Evolutionary conservation across 257 asterid species (phyloP).

Genomic region (Petunia axillaris): DNA sequence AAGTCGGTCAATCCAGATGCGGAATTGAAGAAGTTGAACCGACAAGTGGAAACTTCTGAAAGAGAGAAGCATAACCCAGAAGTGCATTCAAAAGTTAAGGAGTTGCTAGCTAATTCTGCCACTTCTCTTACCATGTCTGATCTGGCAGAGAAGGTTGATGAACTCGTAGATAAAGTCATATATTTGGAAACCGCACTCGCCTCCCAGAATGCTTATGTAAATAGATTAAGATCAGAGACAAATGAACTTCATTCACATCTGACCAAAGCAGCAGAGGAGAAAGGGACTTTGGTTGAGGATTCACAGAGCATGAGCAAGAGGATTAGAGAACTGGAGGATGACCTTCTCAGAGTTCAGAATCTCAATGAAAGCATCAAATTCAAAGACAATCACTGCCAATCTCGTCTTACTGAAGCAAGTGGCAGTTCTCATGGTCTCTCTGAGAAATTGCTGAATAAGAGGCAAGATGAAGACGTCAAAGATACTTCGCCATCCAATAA

Average conservation of each 20-base stretch:
- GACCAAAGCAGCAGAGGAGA: constrained; percentile 37
- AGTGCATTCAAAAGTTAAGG: constrained; percentile 30
- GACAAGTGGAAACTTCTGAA: constrained; percentile 28
- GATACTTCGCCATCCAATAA: constrained; percentile 14
- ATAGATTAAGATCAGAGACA: constrained; percentile 44
- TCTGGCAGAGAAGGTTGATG: constrained; percentile 52
- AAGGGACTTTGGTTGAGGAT: constrained; percentile 35
- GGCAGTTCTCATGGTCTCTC: constrained; percentile 40
- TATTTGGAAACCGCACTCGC: constrained; percentile 37
- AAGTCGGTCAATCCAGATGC: background rate
- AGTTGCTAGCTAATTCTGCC: constrained; percentile 30
- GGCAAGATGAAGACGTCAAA: constrained; percentile 38
- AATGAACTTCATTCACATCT: constrained; percentile 40
- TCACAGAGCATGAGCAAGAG: constrained; percentile 38
- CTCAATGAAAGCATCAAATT: constrained; percentile 31
- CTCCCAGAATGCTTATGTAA: constrained; percentile 47
- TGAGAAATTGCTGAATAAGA: constrained; percentile 36
- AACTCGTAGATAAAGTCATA: constrained; percentile 48
- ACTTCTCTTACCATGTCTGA: constrained; percentile 38
- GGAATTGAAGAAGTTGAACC: constrained; percentile 25
- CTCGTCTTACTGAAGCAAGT: constrained; percentile 37
- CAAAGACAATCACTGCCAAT: constrained; percentile 33
- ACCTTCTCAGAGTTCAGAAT: constrained; percentile 38
- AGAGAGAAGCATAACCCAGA: constrained; percentile 28
- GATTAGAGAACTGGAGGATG: constrained; percentile 47